phyloP scores from a whole-genome alignment of 768 basidiomycete genomes.

The Favolaschia claudopus region DNA sequence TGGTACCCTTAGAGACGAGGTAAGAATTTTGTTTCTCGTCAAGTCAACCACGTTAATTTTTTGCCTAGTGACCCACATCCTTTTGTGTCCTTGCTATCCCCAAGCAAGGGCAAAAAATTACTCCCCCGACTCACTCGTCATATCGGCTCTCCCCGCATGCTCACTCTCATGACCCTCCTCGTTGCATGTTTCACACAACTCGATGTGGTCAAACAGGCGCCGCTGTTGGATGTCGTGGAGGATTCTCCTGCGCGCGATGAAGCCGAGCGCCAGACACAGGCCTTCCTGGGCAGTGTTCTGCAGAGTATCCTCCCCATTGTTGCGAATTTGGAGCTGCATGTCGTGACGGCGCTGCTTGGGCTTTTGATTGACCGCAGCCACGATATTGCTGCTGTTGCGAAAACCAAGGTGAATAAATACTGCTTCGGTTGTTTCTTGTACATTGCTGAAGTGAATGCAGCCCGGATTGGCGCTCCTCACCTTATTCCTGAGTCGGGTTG shows the following conservation, averaged over 20 bases:
- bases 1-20: conserved; percentile 95
- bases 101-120: conserved; percentile 92
- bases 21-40: conserved; percentile 38
- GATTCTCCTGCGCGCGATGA: conserved; percentile 70
- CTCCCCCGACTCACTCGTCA: conserved; percentile 89
- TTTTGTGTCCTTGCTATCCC: conserved; percentile 89
- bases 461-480: conserved; percentile 93
- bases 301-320: conserved; percentile 88
- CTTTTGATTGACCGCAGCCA: conserved; percentile 77
- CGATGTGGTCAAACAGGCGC: conserved; percentile 86
- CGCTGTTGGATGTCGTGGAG: conserved; percentile 70
- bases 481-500: conserved; percentile 90
- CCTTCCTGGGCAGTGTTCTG: conserved; percentile 84
- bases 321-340: conserved; percentile 76
- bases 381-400: conserved; percentile 73
- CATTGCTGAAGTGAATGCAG: conserved; percentile 45
- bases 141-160: conserved; percentile 78
- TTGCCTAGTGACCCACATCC: conserved; percentile 86
- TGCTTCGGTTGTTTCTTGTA: not conserved
- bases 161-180: conserved; percentile 88
- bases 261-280: conserved; percentile 89
- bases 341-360: conserved; percentile 87
- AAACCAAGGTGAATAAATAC: conserved; percentile 72
- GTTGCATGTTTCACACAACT: conserved; percentile 95
- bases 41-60: not conserved